Base-by-base conservation (phyloP, 2,329 filamentous ascomycete species). In the Ophiostoma populinum region DNA sequence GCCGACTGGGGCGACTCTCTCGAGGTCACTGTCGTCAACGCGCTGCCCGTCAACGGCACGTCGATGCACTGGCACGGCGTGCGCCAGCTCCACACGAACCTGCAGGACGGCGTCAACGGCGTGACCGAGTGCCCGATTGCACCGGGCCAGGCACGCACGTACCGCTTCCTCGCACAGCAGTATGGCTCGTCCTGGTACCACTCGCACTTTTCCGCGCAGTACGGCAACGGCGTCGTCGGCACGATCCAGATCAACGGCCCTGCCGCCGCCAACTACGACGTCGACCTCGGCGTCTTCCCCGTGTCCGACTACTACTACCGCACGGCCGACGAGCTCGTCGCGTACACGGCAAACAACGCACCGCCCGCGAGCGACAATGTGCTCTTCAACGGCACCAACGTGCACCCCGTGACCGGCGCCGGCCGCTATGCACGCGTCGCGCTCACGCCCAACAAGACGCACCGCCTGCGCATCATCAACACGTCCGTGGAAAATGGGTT, bases 221-320 rank as follows among this genome's bases (percentile, higher is more conserved):
- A 63, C 37, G 56, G 53, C 18, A 59, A 70, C 39, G 67, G 67
- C 11, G 49, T 69, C 0, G 50, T 57, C 7, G 67, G 67, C 5
- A 52, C 57, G 1, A 58, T 71, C 18, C 48, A 63, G 29, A 61
- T 67, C 40, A 51, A 65, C 36, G 64, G 63, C 28, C 40, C 44
- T 47, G 44, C 48, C 2, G 52, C 51, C 6, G 36, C 39, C 13
- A 33, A 41, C 39, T 67, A 65, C 46, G 66, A 71, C 37, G 53
- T 61, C 33, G 67, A 71, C 43, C 55, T 70, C 0, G 67, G 67
- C 9, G 44, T 56, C 4, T 54, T 65, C 6, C 57, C 61, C 6
- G 54, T 73, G 26, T 59, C 56, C 7, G 69, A 73, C 42, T 72
- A 70, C 67, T 61, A 61, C 42, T 64, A 69, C 40, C 40, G 41